These are phyloP conservation scores for Candida takata DNA, from an alignment of 805 yeast genomes.

Conservation along the genomic window DNA sequence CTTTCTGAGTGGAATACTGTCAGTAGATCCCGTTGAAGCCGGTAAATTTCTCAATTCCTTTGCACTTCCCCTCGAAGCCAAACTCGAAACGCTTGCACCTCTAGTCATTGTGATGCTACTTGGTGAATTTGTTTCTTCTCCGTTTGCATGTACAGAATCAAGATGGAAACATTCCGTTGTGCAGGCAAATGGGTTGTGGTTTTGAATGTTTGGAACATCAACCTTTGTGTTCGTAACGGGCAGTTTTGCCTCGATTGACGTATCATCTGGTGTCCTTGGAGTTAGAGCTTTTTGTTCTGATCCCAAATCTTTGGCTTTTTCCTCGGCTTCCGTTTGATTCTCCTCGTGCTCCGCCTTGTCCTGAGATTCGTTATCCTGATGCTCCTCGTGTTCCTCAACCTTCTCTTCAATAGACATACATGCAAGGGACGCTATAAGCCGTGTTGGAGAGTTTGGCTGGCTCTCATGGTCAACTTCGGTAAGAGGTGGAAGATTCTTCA, in stretches of 20 bases:
- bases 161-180: not conserved
- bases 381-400: too few species aligned
- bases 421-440: too few species aligned
- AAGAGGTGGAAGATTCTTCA: constrained; percentile 8
- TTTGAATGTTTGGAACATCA: not conserved
- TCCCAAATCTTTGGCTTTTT: too few species aligned
- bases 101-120: too few species aligned
- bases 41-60: constrained; percentile 7
- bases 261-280: too few species aligned
- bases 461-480: constrained; percentile 10
- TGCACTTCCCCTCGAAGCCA: constrained; percentile 12
- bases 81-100: constrained; percentile 15
- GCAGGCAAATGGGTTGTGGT: constrained; percentile 2
- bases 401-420: too few species aligned
- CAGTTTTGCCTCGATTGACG: too few species aligned
- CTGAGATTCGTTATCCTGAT: too few species aligned
- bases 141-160: not conserved
- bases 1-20: constrained; percentile 2
- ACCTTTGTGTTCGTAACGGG: not conserved
- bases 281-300: too few species aligned
- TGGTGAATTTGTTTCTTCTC: not conserved
- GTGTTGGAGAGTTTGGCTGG: constrained; percentile 7
- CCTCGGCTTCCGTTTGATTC: too few species aligned
- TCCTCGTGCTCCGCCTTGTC: too few species aligned
- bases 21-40: not conserved